Evolutionary conservation across 2,329 filamentous ascomycete genomes (phyloP).

Genomic region (Gliomastix tumulicola): DNA sequence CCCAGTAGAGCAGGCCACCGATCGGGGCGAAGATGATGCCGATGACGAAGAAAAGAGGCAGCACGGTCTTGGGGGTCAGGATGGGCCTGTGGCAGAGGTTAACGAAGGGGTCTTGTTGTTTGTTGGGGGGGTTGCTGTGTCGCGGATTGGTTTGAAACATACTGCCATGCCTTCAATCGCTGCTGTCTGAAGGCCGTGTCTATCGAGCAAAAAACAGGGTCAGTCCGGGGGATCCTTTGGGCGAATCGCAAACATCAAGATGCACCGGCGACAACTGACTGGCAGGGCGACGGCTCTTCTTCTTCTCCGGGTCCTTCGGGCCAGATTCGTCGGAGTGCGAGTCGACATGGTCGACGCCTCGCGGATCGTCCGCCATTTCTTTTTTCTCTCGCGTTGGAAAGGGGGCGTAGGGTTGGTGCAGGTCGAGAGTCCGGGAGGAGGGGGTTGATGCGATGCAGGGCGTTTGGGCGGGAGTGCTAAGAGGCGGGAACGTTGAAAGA

Average conservation of each 20-base stretch:
- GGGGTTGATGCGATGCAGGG: too few relatives aligned
- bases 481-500: too few relatives aligned
- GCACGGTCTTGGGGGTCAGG: conserved; percentile 86
- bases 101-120: too few relatives aligned
- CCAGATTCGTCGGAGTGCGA: conserved; percentile 47
- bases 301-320: conserved; percentile 58
- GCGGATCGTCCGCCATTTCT: conserved; percentile 39
- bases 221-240: too few relatives aligned
- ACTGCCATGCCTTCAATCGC: conserved; percentile 98
- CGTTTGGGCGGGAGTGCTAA: too few relatives aligned
- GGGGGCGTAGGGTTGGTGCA: too few relatives aligned
- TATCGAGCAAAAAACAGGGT: conserved; percentile 25
- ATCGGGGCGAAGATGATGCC: conserved; percentile 92
- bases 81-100: too few relatives aligned
- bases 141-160: conserved; percentile 30
- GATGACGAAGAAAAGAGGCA: conserved; percentile 85
- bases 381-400: too few relatives aligned
- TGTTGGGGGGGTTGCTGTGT: too few relatives aligned
- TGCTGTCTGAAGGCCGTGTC: conserved; percentile 97
- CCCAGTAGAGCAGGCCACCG: conserved; percentile 78
- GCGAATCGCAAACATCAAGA: neutral
- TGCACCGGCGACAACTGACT: conserved; percentile 47
- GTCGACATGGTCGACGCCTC: conserved; percentile 37
- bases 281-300: conserved; percentile 85
- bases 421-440: too few relatives aligned